Conservation (phyloP, 805 yeast species). For the Clavispora asparagi region DNA sequence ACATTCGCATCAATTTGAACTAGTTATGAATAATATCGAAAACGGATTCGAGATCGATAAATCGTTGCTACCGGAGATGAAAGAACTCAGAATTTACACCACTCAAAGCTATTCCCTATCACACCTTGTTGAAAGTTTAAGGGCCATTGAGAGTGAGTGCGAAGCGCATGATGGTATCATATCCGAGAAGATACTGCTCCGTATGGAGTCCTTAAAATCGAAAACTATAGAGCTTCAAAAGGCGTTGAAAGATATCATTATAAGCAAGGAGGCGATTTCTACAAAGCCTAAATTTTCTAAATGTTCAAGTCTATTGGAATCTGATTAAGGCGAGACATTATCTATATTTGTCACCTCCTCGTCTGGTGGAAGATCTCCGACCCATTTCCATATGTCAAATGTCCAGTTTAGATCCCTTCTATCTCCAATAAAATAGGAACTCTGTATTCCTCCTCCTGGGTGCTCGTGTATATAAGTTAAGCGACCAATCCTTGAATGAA, state of each 20-base stretch:
- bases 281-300: neutral
- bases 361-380: conserved; percentile 22
- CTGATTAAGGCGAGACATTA: neutral
- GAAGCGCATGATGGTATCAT: neutral
- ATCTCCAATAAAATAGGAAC: conserved; percentile 69
- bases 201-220: neutral
- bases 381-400: conserved; percentile 77
- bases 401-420: conserved; percentile 79
- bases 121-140: neutral
- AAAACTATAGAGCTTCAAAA: neutral
- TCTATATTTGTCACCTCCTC: neutral
- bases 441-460: conserved; percentile 50
- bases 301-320: neutral
- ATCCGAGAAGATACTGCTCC: neutral
- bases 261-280: neutral
- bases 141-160: neutral
- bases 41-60: neutral
- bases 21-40: neutral
- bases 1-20: neutral
- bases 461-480: conserved; percentile 52
- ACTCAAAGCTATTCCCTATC: neutral
- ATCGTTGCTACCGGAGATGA: neutral
- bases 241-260: neutral
- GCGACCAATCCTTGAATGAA: conserved; percentile 79
- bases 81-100: neutral